Conservation (phyloP, 108 stramenopile species). For the Seminavis robusta region DNA sequence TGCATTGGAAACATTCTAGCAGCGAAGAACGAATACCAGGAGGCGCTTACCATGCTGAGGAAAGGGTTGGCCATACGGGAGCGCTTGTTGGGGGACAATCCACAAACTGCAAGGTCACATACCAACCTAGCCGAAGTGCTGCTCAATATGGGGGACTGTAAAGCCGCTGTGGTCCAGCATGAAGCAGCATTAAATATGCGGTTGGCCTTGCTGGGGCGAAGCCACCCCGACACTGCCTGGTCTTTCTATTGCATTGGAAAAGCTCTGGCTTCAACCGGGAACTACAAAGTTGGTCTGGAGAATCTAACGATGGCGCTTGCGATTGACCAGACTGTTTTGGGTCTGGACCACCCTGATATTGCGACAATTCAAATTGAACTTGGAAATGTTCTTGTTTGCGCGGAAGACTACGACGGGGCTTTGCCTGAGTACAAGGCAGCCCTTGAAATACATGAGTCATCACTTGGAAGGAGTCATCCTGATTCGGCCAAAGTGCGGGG, state of each 20-base stretch:
- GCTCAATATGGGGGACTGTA: slow-evolving; percentile 13
- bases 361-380: slow-evolving; percentile 20
- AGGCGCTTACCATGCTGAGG: slow-evolving; percentile 20
- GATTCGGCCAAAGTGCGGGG: too few species aligned
- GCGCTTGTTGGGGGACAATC: slow-evolving; percentile 21
- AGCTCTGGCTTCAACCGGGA: too few species aligned
- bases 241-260: too few species aligned
- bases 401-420: slow-evolving; percentile 25
- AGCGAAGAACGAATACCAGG: slow-evolving; percentile 19
- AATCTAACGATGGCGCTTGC: too few species aligned
- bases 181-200: too few species aligned
- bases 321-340: slow-evolving; percentile 14
- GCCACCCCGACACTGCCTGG: too few species aligned
- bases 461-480: too few species aligned
- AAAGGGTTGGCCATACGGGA: slow-evolving; percentile 28
- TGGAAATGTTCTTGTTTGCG: slow-evolving; percentile 15
- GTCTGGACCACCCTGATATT: slow-evolving; percentile 26
- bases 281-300: too few species aligned
- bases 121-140: slow-evolving; percentile 17
- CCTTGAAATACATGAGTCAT: not conserved
- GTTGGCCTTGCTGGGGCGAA: too few species aligned
- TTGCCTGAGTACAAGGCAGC: not conserved
- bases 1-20: slow-evolving; percentile 13
- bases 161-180: slow-evolving; percentile 16
- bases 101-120: slow-evolving; percentile 19